Base-by-base conservation (phyloP, 768 basidiomycete species). In the Cystoderma amianthinum region DNA sequence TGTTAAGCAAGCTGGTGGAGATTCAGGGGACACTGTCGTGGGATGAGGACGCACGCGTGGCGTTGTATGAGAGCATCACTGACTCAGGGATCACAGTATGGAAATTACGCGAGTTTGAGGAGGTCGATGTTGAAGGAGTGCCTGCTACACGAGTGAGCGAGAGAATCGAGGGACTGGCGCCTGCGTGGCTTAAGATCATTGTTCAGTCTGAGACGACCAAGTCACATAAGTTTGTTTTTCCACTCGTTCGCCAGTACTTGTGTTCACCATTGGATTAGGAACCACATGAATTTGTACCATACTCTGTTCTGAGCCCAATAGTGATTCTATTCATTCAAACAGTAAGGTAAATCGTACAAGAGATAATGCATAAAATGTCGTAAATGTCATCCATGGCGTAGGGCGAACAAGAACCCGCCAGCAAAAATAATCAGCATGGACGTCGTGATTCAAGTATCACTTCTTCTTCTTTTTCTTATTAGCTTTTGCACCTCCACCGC, bases 11-110 rank as follows among this genome's bases (percentile, higher is more conserved):
- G n/a, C 46, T 49, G 13, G 55, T 66, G 2, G 34, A 41, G 2
- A 34, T 66, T n/a, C 39, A 36, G 21, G 67, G 62, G 2, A 58
- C 58, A 5, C 45, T 66, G 7, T 58, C 61, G 3, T 65, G 61
- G 63, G 59, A 63, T 22, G 49, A 61, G 12, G 41, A 49, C 2
- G 46, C 45, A 5, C 44, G 51, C 13, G 12, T 50, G 4, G 49
- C 60, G 15, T 45, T 67, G 17, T 65, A 63, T 33, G 64, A 64
- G 38, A 59, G 50, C 21, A 44, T 49, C 17, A 39, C 53, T 5
- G 47, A 42, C 19, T 46, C 42, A 3, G 51, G 45, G 3, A 53
- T 59, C 15, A 40, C 38, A 34, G 55, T 63, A 2, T 59, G 57
- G 61, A 64, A 65, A 38, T 7, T 28, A 7, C 25, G 25, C n/a